These are phyloP conservation scores for Cladophialophora immunda DNA, from an alignment of 2,329 filamentous ascomycete species.

Conservation along the genomic window DNA sequence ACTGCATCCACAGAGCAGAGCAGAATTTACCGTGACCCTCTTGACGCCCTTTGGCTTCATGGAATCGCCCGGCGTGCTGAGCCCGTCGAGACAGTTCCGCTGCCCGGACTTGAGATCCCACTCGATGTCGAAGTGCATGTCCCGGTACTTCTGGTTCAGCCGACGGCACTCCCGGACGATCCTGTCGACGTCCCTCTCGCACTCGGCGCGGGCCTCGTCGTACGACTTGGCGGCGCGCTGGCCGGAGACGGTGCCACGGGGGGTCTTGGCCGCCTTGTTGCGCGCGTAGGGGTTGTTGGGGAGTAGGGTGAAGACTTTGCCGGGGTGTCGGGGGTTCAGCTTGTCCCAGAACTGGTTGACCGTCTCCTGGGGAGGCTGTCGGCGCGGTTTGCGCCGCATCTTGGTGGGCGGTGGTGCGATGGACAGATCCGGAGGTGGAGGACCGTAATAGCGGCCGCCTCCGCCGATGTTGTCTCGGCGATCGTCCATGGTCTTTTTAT, in stretches of 20 bases:
- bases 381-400: conserved; percentile 38
- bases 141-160: conserved; percentile 84
- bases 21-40: conserved; percentile 64
- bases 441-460: conserved; percentile 25
- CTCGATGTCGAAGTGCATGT: conserved; percentile 88
- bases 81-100: conserved; percentile 61
- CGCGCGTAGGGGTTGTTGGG: conserved; percentile 73
- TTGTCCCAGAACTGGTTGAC: conserved; percentile 78
- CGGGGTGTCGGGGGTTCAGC: conserved; percentile 74
- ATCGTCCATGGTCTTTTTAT: conserved; percentile 22
- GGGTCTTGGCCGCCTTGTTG: conserved; percentile 65
- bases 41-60: conserved; percentile 76
- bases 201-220: conserved; percentile 74
- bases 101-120: conserved; percentile 71
- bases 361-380: conserved; percentile 66
- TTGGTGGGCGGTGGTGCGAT: conserved; percentile 18
- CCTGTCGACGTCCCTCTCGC: conserved; percentile 67
- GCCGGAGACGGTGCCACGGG: conserved; percentile 62
- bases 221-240: conserved; percentile 72
- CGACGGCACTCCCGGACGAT: conserved; percentile 72
- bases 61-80: conserved; percentile 48
- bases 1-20: neutral
- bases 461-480: conserved; percentile 28
- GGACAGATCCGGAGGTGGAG: conserved; percentile 14
- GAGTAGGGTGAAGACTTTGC: conserved; percentile 76